A percentile compares a stretch with the other conserved stretches of the same genome.
phyloP scores from a whole-genome alignment of 1,284 basidiomycete species.

The Bothia castanella region DNA sequence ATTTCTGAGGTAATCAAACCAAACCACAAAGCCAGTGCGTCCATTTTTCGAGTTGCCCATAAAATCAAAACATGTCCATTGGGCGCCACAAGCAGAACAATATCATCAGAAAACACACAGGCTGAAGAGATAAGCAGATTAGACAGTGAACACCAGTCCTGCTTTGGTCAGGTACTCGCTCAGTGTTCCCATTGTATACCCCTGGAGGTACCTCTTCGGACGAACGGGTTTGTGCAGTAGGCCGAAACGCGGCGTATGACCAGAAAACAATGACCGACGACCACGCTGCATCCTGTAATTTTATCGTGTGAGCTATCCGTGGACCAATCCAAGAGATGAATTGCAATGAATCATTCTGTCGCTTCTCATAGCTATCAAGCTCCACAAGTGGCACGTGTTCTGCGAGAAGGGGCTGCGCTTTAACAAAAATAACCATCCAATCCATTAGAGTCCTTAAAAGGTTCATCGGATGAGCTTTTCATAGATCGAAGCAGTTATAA shows the following conservation, averaged over 20 bases:
- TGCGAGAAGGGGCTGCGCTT: too few relatives aligned
- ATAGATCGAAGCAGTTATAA: too few relatives aligned
- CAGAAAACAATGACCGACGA: not conserved
- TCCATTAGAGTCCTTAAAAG: not conserved
- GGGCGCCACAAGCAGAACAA: not conserved
- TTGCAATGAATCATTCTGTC: too few relatives aligned
- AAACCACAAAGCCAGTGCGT: not conserved
- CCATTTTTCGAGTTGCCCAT: not conserved
- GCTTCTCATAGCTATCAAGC: too few relatives aligned
- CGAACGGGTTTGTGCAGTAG: too few relatives aligned
- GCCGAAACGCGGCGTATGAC: not conserved
- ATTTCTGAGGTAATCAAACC: not conserved
- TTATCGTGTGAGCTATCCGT: not conserved
- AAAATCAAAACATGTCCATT: not conserved
- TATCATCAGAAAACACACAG: not conserved
- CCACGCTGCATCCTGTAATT: not conserved
- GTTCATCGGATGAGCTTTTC: too few relatives aligned
- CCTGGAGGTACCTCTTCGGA: not conserved
- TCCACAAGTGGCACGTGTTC: too few relatives aligned
- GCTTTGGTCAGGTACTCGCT: not conserved
- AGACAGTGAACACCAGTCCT: not conserved
- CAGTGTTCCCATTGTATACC: not conserved
- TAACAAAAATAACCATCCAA: constrained; percentile 4
- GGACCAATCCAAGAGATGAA: not conserved
- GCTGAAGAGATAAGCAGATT: not conserved